A percentile compares a stretch with the other conserved stretches of the same genome.
These are phyloP conservation scores for Bryoerythrophyllum caledonicum DNA, from an alignment of 225 moss, liverwort and hornwort species.

Conservation along the genomic window DNA sequence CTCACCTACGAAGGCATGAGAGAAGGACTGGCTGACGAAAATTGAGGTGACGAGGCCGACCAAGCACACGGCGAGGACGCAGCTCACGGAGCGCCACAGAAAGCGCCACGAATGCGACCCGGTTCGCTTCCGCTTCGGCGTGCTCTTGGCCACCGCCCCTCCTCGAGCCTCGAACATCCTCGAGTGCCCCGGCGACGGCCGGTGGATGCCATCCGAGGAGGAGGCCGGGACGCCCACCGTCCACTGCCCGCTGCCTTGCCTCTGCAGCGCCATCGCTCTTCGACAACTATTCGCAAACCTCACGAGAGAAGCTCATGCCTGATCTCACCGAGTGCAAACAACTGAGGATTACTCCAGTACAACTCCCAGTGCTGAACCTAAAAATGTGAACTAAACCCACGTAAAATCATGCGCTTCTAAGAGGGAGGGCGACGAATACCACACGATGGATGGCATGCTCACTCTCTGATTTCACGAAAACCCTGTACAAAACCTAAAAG, in stretches of 20 bases:
- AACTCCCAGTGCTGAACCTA: too few relatives aligned
- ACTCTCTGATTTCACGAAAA: too few relatives aligned
- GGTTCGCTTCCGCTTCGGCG: constrained; percentile 36
- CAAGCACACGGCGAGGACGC: constrained; percentile 36
- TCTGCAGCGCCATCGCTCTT: constrained; percentile 64
- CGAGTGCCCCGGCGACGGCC: constrained; percentile 36
- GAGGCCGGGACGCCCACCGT: constrained; percentile 37
- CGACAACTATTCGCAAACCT: too few relatives aligned
- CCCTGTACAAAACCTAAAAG: too few relatives aligned
- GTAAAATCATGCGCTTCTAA: too few relatives aligned
- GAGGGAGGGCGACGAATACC: too few relatives aligned
- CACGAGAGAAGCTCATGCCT: too few relatives aligned
- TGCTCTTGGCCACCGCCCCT: constrained; percentile 8
- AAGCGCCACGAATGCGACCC: constrained; percentile 31
- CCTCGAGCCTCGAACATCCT: constrained; percentile 44
- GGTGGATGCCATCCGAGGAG: constrained; percentile 31
- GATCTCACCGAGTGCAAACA: too few relatives aligned
- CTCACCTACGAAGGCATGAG: constrained; percentile 32
- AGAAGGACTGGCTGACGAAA: constrained; percentile 28
- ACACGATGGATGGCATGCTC: too few relatives aligned
- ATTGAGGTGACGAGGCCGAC: constrained; percentile 44
- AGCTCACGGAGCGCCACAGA: constrained; percentile 34
- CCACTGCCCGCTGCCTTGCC: constrained; percentile 62
- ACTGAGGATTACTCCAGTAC: too few relatives aligned
- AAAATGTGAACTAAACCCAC: too few relatives aligned